phyloP scores from a whole-genome alignment of 1,139 yeast genomes.

The Yamadazyma conglobata region DNA sequence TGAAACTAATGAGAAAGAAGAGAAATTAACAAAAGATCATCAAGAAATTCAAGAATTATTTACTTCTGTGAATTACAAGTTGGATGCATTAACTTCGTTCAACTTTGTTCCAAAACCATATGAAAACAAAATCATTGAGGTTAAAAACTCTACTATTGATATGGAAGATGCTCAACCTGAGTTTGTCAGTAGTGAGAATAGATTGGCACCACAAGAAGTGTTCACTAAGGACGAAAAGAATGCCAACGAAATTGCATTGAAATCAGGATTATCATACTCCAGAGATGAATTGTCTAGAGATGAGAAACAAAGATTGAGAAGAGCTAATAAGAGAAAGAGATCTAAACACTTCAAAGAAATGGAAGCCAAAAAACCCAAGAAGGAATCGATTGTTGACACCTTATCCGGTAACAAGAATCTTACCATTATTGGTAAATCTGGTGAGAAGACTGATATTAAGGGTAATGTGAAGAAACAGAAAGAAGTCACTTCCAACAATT shows the following conservation, averaged over 20 bases:
- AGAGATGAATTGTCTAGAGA: slow-evolving; percentile 82
- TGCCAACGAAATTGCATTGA: slow-evolving; percentile 60
- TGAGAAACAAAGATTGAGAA: slow-evolving; percentile 82
- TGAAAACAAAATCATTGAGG: slow-evolving; percentile 65
- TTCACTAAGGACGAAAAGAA: slow-evolving; percentile 55
- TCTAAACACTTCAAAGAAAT: slow-evolving; percentile 47
- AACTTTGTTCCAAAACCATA: slow-evolving; percentile 92
- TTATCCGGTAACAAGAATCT: slow-evolving; percentile 72
- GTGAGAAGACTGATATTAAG: slow-evolving; percentile 68
- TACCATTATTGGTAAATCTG: slow-evolving; percentile 75
- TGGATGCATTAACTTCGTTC: slow-evolving; percentile 88
- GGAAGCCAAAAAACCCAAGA: slow-evolving; percentile 21
- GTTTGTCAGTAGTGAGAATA: slow-evolving; percentile 67
- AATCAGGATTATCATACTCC: slow-evolving; percentile 78
- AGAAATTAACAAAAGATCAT: slow-evolving; percentile 68
- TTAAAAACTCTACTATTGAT: slow-evolving; percentile 74
- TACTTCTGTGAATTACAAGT: slow-evolving; percentile 59
- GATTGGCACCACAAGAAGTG: slow-evolving; percentile 95
- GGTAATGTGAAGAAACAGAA: slow-evolving; percentile 58
- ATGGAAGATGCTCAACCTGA: slow-evolving; percentile 98
- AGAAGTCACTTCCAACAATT: slow-evolving; percentile 20
- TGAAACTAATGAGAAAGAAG: slow-evolving; percentile 46
- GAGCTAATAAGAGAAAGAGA: slow-evolving; percentile 81
- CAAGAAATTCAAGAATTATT: slow-evolving; percentile 72
- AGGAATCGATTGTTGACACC: slow-evolving; percentile 59